phyloP scores from a whole-genome alignment of 805 yeast species.

The Lachancea fermentati region DNA sequence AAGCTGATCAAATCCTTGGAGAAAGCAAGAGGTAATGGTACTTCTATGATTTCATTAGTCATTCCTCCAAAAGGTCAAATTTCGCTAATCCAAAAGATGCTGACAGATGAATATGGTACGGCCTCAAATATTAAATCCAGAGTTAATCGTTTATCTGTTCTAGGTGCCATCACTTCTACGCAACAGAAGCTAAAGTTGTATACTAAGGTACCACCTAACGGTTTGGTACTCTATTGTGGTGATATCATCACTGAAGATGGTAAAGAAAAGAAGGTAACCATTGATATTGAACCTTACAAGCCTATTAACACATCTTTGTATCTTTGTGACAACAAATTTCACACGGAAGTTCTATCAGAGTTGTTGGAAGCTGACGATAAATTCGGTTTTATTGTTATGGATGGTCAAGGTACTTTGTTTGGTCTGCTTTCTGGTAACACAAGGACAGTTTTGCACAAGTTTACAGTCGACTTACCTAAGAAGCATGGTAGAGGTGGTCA shows the following conservation, averaged over 20 bases:
- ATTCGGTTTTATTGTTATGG: constrained; percentile 98
- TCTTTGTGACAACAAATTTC: constrained; percentile 96
- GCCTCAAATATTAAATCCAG: constrained; percentile 97
- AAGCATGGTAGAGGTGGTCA: constrained; percentile 99
- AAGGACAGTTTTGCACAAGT: constrained; percentile 92
- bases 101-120: constrained; percentile 98
- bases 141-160: constrained; percentile 90
- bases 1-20: constrained; percentile 85
- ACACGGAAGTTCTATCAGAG: constrained; percentile 93
- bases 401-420: constrained; percentile 96
- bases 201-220: constrained; percentile 86
- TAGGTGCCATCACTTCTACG: constrained; percentile 96
- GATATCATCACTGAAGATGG: constrained; percentile 97
- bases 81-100: constrained; percentile 78
- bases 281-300: constrained; percentile 97
- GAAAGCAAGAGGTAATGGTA: constrained; percentile 95
- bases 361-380: constrained; percentile 91
- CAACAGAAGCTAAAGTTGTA: constrained; percentile 93
- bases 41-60: constrained; percentile 95
- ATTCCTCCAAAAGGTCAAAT: constrained; percentile 96
- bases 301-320: constrained; percentile 97
- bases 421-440: constrained; percentile 96
- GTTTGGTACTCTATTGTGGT: constrained; percentile 96
- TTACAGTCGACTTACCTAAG: constrained; percentile 95
- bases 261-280: constrained; percentile 91